Conservation (phyloP, 2,329 filamentous ascomycete species). For the Teratosphaeria viscida region DNA sequence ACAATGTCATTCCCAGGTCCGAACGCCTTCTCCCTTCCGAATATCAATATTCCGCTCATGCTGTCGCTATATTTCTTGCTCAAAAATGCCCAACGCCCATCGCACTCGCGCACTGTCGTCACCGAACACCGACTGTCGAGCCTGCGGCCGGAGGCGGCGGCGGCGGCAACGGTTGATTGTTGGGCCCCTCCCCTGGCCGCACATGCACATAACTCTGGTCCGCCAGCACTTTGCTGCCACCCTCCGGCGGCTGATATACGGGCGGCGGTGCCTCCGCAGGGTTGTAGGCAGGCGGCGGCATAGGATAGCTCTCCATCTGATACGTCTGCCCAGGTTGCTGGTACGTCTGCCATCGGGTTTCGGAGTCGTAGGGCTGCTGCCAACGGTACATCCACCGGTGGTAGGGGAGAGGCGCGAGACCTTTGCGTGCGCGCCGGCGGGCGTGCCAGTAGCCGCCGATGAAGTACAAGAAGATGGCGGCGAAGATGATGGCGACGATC, state of each 20-base stretch:
- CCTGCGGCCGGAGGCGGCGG: background rate
- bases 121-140: conserved; percentile 5
- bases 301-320: conserved; percentile 18
- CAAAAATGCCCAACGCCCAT: background rate
- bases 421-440: conserved; percentile 53
- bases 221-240: conserved; percentile 24
- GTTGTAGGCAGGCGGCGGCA: conserved; percentile 26
- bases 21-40: background rate
- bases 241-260: conserved; percentile 26
- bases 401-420: conserved; percentile 55
- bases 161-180: background rate
- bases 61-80: background rate
- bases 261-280: conserved; percentile 22
- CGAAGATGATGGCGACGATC: conserved; percentile 53
- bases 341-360: conserved; percentile 5
- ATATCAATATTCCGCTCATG: background rate
- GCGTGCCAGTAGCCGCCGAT: conserved; percentile 62
- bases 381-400: conserved; percentile 42
- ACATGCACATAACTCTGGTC: conserved; percentile 20
- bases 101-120: background rate
- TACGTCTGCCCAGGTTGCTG: conserved; percentile 16
- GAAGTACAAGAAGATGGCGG: conserved; percentile 51
- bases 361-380: conserved; percentile 8
- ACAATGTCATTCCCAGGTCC: background rate
- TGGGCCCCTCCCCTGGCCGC: conserved; percentile 7